Evolutionary conservation across 2,329 filamentous ascomycete genomes (phyloP), one percentile per base, ranked within the genome.

Genomic region (Aspergillus fijiensis): DNA sequence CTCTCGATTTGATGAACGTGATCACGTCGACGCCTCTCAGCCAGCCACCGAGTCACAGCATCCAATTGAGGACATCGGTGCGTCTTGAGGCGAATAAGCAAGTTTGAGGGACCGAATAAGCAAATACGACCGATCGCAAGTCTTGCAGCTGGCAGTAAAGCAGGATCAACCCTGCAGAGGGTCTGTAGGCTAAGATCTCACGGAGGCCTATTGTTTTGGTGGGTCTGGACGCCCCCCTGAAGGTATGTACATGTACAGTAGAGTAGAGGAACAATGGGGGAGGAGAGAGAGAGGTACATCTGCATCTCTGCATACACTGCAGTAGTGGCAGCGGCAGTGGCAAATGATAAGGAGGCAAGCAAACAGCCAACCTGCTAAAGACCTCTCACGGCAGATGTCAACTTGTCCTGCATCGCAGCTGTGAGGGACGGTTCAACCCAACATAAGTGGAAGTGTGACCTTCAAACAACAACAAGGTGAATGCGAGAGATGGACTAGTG

Each of bases 341-440:
- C 39, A 45, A 45, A 35, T 35, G 33, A 35, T 6, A 5, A 35
- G 33, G 16, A 29, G 9, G 51, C 39, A 53, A 21, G n/a, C 54
- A 49, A 49, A 29, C 27, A 29, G 27, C 27, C 29, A 50, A 50
- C 47, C 48, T 12, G 16, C 33, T 29, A 31, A 4, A 16, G 5
- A 7, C 39, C 39, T 45, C 16, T 4, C 16, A 25, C 14, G 42
- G 23, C 21, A 27, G 51, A 45, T 7, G 39, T 35, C 33, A 23
- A 53, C 14, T 42, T 53, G 51, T 31, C 39, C 33, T 53, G 33
- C 51, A 45, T 16, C 7, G 21, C 23, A 29, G 35, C 35, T 53
- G 51, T 53, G 51, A 53, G 51, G 51, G 33, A 53, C 51, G 21
- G 33, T 53, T 42, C 33, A 39, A 45, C 51, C 14, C 27, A 42